Evolutionary conservation across 352 stramenopile genomes (phyloP).

Genomic region (Globisporangium nodosum): DNA sequence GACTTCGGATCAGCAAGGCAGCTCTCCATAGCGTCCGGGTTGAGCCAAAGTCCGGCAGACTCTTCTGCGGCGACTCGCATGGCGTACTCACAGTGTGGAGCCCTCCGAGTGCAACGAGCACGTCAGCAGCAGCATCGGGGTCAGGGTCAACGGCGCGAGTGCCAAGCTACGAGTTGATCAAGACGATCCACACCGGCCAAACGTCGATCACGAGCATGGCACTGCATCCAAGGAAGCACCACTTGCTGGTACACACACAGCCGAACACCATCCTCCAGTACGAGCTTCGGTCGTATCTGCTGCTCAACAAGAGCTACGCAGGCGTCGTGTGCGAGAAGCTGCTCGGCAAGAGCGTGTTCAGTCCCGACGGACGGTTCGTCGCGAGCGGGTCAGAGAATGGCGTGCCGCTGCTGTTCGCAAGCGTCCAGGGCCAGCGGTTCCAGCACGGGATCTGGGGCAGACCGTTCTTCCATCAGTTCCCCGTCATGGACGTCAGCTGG

Average conservation of each 20-base stretch:
- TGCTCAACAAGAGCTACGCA: constrained; percentile 66
- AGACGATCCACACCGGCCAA: constrained; percentile 49
- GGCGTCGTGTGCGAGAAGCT: constrained; percentile 42
- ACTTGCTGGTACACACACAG: constrained; percentile 62
- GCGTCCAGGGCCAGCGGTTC: constrained; percentile 42
- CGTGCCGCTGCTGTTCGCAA: constrained; percentile 44
- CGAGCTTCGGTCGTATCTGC: constrained; percentile 64
- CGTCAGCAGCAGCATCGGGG: neutral
- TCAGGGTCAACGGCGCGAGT: neutral
- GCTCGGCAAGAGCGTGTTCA: constrained; percentile 49
- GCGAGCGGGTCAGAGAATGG: constrained; percentile 61
- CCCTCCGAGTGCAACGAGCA: neutral
- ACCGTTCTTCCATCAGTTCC: constrained; percentile 44
- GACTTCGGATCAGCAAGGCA: constrained; percentile 19
- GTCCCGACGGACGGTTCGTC: constrained; percentile 58
- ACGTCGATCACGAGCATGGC: constrained; percentile 43
- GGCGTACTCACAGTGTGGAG: constrained; percentile 51
- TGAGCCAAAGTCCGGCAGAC: constrained; percentile 28
- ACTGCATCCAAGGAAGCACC: constrained; percentile 57
- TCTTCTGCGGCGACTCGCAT: constrained; percentile 56
- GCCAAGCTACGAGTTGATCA: constrained; percentile 31
- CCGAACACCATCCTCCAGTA: constrained; percentile 62
- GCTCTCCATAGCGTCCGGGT: constrained; percentile 50
- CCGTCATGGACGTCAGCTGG: constrained; percentile 58
- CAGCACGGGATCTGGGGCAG: constrained; percentile 43